Base-by-base conservation (phyloP, 768 basidiomycete species). In the Leccinum pellstonianum region DNA sequence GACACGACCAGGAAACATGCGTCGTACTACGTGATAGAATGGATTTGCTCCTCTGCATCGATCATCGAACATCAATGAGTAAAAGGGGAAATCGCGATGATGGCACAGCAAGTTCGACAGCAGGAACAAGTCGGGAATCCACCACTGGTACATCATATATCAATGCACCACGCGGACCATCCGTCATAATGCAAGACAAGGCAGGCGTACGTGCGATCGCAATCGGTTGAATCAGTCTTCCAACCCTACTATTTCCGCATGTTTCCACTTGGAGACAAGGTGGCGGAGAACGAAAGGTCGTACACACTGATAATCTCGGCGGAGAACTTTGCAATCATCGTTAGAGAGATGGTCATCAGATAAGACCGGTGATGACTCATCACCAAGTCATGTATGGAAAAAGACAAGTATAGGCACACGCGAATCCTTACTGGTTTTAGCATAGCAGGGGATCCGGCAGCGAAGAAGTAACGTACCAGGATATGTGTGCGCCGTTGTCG, bases 11-110 rank as follows among this genome's bases (percentile, higher is more conserved):
- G 47, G 38, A 53, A 49, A 62, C 67, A 63, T 60, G 62, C 58
- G 59, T 49, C 61, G 27, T 60, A 15, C 35, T 14, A 62, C 66
- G 60, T 25, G 61, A 61, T 62, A 52, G 60, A 66, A 61, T 62
- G 59, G 60, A 66, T 62, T 38, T 25, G 56, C 52, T 55, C 58
- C 57, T 55, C 48, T 61, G 37, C 61, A 62, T 63, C 48, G 43
- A 64, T 68, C 64, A 73, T 60, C 68, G 65, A 56, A 54, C 51
- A 56, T 83, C 86, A 58, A 90, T 78, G 58, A 91, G 78, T 50
- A 93, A 74, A 68, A 92, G 76, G n/a, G 89, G 89, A 73, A 93
- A 91, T 58, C 91, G 80, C 47, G 88, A 80, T 43, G 86, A 85
- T 17, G 89, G 84, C 64, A 87, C 90, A 25, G 85, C 87, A 33